Evolutionary conservation across 2,329 filamentous ascomycete genomes (phyloP).

Genomic region (Diplodia scrobiculata): DNA sequence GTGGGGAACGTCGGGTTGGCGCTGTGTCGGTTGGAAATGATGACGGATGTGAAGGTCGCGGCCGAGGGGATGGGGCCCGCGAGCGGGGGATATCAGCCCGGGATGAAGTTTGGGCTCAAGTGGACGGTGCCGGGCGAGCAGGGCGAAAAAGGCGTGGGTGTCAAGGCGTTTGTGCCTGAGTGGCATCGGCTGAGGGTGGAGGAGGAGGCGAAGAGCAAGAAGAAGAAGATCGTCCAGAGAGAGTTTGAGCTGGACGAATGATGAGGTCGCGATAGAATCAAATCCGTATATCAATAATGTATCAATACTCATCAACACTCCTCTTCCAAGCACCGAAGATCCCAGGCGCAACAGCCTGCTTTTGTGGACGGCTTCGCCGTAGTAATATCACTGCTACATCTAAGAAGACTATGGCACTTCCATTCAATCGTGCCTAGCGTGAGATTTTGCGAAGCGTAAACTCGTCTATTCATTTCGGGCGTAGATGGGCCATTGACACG

Average conservation of each 20-base stretch:
- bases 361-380: neutral
- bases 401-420: no score
- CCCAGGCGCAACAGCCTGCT: neutral
- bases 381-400: no score
- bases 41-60: slow-evolving; percentile 77
- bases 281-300: neutral
- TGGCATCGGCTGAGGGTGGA: slow-evolving; percentile 61
- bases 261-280: neutral
- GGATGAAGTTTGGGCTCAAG: slow-evolving; percentile 54
- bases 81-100: slow-evolving; percentile 59
- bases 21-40: slow-evolving; percentile 82
- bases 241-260: neutral
- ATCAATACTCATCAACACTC: neutral
- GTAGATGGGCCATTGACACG: neutral
- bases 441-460: neutral
- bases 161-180: slow-evolving; percentile 71
- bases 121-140: slow-evolving; percentile 30
- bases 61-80: slow-evolving; percentile 47
- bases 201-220: slow-evolving; percentile 34
- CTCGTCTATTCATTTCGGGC: slow-evolving; percentile 8
- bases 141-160: slow-evolving; percentile 36
- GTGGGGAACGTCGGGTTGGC: slow-evolving; percentile 85
- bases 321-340: neutral
- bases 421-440: neutral
- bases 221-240: slow-evolving; percentile 6